Conservation (phyloP, 2,329 filamentous ascomycete genomes). For the Neofusicoccum cordaticola region DNA sequence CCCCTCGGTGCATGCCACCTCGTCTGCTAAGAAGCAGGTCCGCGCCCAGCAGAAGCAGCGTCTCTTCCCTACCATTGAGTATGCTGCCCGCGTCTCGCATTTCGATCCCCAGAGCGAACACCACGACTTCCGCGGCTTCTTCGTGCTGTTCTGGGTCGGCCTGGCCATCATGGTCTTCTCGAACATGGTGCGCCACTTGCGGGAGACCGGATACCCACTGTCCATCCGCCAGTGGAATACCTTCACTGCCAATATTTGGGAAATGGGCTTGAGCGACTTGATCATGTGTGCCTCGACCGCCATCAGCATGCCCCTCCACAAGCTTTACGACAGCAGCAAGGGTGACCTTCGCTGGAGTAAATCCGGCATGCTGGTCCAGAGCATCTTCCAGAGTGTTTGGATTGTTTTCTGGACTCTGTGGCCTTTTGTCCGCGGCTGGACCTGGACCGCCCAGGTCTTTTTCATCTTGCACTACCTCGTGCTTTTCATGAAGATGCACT, state of each 20-base stretch:
- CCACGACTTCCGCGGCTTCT: conserved; percentile 94
- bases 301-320: conserved; percentile 71
- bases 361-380: conserved; percentile 79
- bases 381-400: conserved; percentile 76
- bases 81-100: conserved; percentile 85
- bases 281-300: conserved; percentile 78
- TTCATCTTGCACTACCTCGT: conserved; percentile 86
- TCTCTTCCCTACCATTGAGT: conserved; percentile 91
- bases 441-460: conserved; percentile 97
- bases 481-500: conserved; percentile 98
- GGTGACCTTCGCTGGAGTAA: conserved; percentile 67
- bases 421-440: conserved; percentile 84
- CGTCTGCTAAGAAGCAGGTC: conserved; percentile 76
- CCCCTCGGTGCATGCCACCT: conserved; percentile 85
- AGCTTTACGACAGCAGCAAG: conserved; percentile 57
- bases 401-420: conserved; percentile 69
- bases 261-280: conserved; percentile 78
- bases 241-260: conserved; percentile 84
- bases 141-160: conserved; percentile 96
- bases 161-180: conserved; percentile 96
- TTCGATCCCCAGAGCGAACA: conserved; percentile 93
- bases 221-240: conserved; percentile 83
- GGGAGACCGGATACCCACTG: conserved; percentile 86
- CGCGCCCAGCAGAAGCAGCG: conserved; percentile 78
- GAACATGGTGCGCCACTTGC: conserved; percentile 86